These are phyloP conservation scores for Rhizopus stolonifer DNA, from an alignment of 371 early-diverging fungal species.

Conservation along the genomic window DNA sequence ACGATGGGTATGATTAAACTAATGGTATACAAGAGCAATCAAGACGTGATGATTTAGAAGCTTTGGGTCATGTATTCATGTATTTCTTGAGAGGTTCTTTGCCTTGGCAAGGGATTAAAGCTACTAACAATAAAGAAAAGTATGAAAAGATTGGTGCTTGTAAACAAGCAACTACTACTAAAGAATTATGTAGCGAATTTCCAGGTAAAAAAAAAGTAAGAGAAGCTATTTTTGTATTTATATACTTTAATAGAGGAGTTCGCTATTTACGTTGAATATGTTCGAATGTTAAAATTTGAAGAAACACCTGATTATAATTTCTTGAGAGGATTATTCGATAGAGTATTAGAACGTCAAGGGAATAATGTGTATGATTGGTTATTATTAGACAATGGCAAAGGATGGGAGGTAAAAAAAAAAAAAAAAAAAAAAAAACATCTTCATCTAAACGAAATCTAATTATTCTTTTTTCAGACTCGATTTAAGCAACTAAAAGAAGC, in stretches of 20 bases:
- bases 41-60: conserved; percentile 94
- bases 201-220: conserved; percentile 49
- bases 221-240: background rate
- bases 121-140: conserved; percentile 91
- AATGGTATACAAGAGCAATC: no score
- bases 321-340: conserved; percentile 83
- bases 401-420: conserved; percentile 64
- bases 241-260: conserved; percentile 71
- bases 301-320: conserved; percentile 95
- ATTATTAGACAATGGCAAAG: conserved; percentile 66
- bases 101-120: conserved; percentile 96
- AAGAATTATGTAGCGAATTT: conserved; percentile 81
- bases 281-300: conserved; percentile 90
- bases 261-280: conserved; percentile 88
- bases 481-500: conserved; percentile 28
- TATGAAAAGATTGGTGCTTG: conserved; percentile 92
- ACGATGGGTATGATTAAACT: conserved; percentile 11
- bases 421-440: no score
- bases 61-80: conserved; percentile 93
- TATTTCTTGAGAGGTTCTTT: conserved; percentile 91
- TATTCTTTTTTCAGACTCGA: conserved; percentile 19
- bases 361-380: conserved; percentile 95
- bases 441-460: no score
- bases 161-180: conserved; percentile 77
- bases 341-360: conserved; percentile 79